Base-by-base conservation (phyloP, 2,329 filamentous ascomycete species). In the Truncatella angustata region DNA sequence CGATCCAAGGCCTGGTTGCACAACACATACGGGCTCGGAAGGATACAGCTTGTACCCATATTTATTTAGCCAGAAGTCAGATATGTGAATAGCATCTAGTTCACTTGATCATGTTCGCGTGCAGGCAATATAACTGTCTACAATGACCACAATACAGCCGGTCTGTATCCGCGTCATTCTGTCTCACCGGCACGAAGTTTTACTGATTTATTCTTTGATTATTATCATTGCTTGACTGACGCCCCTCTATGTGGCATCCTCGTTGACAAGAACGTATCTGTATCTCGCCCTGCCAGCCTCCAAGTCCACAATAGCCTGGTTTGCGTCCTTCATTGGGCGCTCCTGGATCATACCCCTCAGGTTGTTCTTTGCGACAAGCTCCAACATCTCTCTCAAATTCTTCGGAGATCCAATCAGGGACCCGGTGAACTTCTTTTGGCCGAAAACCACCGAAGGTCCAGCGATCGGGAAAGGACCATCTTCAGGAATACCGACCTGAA, bases 401-500 rank as follows among this genome's bases (percentile, higher is more conserved):
- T 59, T 63, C 0, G 76, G 74, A 32, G 69, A 70, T 3, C 77
- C 76, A 58, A 79, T 58, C 18, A 58, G 26, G 21, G 59, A 62
- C 4, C 76, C 76, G 0, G 71, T 71, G 36, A 80, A 64, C 55
- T 70, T 73, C 4, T 71, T 62, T 4, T 76, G 75, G 60, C 82
- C 84, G 42, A 67, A 70, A 43, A 85, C 51, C 14, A 58, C 32
- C 5, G 54, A 44, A 26, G 46, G 30, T 6, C 53, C 39, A 14
- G 50, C 46, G 20, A 58, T 37, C 16, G 39, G 39, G 43, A 60
- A 54, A 12, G 42, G 24, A 24, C 56, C 58, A 37, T 77, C 73
- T 60, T 87, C 84, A 0, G 84, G 84, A 2, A 79, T 78, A n/a
- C 85, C 84, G 49, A 88, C 75, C 66, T 86, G 82, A 49, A 87